These are phyloP conservation scores for Aspergillus quadrilineatus DNA, from an alignment of 2,329 filamentous ascomycete species.

Conservation along the genomic window DNA sequence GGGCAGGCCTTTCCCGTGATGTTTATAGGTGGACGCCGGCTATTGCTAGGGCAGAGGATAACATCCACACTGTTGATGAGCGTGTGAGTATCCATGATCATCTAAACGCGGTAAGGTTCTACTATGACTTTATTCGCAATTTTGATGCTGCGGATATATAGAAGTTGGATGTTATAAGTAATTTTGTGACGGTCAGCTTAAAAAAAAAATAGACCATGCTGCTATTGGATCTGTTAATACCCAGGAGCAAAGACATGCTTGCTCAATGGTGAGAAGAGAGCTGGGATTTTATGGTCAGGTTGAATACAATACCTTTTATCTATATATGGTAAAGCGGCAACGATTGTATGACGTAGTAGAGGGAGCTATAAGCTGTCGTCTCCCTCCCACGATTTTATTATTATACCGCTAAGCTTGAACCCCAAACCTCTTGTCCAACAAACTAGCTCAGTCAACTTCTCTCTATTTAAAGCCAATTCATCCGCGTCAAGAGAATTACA, in stretches of 20 bases:
- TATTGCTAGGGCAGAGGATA: background rate
- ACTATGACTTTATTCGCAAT: conserved; percentile 4
- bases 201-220: background rate
- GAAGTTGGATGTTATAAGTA: background rate
- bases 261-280: no score
- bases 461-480: background rate
- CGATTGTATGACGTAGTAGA: background rate
- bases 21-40: conserved; percentile 4
- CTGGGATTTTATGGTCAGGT: no score
- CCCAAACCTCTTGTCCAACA: no score
- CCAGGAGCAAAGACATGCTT: no score
- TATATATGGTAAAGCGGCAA: background rate
- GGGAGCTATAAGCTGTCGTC: background rate
- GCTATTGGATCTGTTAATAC: no score
- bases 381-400: no score
- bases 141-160: background rate
- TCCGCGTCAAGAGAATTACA: background rate
- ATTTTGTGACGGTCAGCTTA: background rate
- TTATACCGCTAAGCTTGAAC: no score
- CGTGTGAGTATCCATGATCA: background rate
- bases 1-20: background rate
- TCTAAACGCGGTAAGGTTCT: background rate
- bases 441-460: background rate
- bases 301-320: no score
- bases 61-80: conserved; percentile 4